phyloP scores from a whole-genome alignment of 306 rosid genomes.

The Fagus sylvatica region DNA sequence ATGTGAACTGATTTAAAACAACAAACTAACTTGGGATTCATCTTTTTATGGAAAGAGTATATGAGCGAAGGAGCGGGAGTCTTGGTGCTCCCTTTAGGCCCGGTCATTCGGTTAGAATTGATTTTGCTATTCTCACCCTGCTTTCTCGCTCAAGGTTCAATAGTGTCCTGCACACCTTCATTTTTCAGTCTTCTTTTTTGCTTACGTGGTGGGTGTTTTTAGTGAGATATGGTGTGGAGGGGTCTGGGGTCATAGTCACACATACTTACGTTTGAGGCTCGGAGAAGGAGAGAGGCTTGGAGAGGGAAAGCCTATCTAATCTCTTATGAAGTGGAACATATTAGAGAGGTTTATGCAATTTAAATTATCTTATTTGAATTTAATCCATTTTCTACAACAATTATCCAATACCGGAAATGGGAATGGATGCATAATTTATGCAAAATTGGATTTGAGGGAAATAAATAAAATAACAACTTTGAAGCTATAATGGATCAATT shows the following conservation, averaged over 20 bases:
- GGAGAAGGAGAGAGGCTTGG: neutral
- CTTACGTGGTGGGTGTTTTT: neutral
- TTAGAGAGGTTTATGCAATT: too few relatives aligned
- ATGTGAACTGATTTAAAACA: too few relatives aligned
- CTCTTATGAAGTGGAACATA: too few relatives aligned
- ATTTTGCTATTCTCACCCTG: neutral
- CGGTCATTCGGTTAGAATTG: slow-evolving; percentile 7
- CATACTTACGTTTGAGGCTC: neutral
- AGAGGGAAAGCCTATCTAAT: too few relatives aligned
- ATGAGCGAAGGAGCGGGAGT: slow-evolving; percentile 24
- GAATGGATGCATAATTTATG: too few relatives aligned
- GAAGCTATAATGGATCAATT: too few relatives aligned
- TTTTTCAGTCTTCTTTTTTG: neutral
- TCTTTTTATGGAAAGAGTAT: neutral
- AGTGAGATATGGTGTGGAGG: neutral
- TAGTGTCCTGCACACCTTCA: too few relatives aligned
- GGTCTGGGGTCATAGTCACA: neutral
- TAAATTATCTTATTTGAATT: too few relatives aligned
- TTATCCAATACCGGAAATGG: too few relatives aligned
- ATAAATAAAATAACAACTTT: too few relatives aligned
- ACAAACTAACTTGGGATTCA: neutral
- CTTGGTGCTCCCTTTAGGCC: slow-evolving; percentile 22
- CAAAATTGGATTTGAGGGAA: too few relatives aligned
- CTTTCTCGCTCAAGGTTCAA: neutral
- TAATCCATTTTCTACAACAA: too few relatives aligned